Conservation (phyloP, 1,284 basidiomycete species). For the Ceratobasidium sp. region DNA sequence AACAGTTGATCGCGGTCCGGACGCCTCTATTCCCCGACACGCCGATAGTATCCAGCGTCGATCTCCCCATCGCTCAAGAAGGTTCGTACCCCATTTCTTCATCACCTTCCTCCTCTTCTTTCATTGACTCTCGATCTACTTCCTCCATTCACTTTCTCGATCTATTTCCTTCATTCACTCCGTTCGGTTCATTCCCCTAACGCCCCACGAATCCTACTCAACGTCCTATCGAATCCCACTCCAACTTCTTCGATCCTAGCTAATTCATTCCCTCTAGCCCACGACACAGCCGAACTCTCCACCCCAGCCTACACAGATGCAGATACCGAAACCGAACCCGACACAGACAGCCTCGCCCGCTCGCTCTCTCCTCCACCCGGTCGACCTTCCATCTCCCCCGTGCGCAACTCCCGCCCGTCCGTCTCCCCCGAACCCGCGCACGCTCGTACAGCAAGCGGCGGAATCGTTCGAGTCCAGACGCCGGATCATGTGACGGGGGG, state of each 20-base stretch:
- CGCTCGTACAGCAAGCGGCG: not conserved
- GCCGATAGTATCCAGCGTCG: constrained; percentile 42
- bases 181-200: no score
- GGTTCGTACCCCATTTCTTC: not conserved
- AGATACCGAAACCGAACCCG: constrained; percentile 78
- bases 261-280: constrained; percentile 30
- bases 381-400: constrained; percentile 21
- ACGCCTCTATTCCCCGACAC: constrained; percentile 54
- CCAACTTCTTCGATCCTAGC: not conserved
- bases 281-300: constrained; percentile 54
- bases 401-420: not conserved
- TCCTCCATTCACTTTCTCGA: no score
- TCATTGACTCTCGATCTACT: no score
- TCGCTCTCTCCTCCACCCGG: no score
- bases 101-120: no score
- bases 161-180: no score
- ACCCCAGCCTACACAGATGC: constrained; percentile 82
- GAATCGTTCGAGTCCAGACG: constrained; percentile 17
- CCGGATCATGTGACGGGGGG: constrained; percentile 2
- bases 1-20: constrained; percentile 86
- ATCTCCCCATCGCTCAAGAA: constrained; percentile 45
- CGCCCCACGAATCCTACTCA: no score
- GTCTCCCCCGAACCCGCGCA: not conserved
- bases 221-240: no score
- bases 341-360: constrained; percentile 57